Percentiles rank a stretch among this genome's conserved stretches.
Conservation (phyloP, 352 stramenopile species). For the Pythium biforme region DNA sequence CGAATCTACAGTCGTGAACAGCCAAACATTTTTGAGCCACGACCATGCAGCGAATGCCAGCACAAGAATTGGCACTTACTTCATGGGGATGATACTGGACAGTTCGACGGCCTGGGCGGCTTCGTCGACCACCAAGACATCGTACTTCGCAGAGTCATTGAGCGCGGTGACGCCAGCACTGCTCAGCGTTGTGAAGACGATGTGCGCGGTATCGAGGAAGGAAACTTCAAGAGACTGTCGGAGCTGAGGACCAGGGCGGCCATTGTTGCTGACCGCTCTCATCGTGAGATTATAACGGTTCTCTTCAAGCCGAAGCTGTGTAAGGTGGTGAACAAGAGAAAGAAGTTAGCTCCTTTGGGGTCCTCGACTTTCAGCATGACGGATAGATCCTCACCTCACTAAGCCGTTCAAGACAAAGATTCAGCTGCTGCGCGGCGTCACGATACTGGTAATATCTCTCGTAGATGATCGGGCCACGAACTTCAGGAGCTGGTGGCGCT, state of each 20-base stretch:
- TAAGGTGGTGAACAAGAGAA: not conserved
- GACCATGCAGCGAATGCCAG: too few relatives aligned
- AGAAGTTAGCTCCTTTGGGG: not conserved
- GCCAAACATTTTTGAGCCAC: too few relatives aligned
- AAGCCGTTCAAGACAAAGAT: slow-evolving; percentile 72
- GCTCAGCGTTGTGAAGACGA: slow-evolving; percentile 92
- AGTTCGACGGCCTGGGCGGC: slow-evolving; percentile 84
- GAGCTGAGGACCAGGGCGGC: slow-evolving; percentile 61
- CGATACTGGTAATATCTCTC: slow-evolving; percentile 69
- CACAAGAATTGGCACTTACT: slow-evolving; percentile 44
- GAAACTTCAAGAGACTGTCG: slow-evolving; percentile 83
- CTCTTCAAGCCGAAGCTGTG: slow-evolving; percentile 70
- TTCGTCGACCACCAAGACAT: slow-evolving; percentile 87
- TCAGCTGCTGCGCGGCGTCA: slow-evolving; percentile 72
- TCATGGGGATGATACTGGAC: slow-evolving; percentile 89
- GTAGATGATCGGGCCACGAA: slow-evolving; percentile 57
- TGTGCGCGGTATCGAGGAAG: slow-evolving; percentile 89
- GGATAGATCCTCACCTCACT: slow-evolving; percentile 45
- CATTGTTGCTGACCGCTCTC: slow-evolving; percentile 59
- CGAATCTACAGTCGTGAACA: slow-evolving; percentile 73
- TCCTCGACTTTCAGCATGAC: not conserved
- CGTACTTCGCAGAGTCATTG: slow-evolving; percentile 73
- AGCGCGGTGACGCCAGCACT: slow-evolving; percentile 81
- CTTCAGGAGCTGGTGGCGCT: not conserved
- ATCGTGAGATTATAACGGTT: slow-evolving; percentile 82